Percentiles rank a stretch among this genome's conserved stretches.
phyloP scores from a whole-genome alignment of 2,329 filamentous ascomycete genomes.

The Berkeleyomyces rouxiae region DNA sequence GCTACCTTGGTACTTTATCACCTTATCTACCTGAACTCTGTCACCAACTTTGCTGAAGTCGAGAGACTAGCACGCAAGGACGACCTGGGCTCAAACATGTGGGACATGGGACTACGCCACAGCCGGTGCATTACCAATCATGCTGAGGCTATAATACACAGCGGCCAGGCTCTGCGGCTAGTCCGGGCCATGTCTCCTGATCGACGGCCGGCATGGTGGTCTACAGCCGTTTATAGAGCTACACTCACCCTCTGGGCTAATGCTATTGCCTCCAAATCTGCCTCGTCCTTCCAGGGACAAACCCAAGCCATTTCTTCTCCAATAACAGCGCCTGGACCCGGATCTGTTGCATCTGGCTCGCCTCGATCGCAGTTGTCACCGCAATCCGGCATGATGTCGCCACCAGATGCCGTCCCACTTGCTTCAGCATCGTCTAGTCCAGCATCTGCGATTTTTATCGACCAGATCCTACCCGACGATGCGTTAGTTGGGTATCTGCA shows the following conservation, averaged over 20 bases:
- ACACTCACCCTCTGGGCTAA: conserved; percentile 47
- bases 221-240: conserved; percentile 52
- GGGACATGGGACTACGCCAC: conserved; percentile 37
- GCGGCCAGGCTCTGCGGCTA: conserved; percentile 48
- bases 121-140: conserved; percentile 47
- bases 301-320: background rate
- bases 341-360: background rate
- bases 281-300: background rate
- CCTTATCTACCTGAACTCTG: conserved; percentile 50
- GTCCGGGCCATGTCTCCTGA: conserved; percentile 42
- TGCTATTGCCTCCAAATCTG: conserved; percentile 24
- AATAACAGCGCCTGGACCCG: background rate
- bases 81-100: conserved; percentile 30
- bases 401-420: background rate
- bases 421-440: conserved; percentile 2
- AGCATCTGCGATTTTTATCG: conserved; percentile 21
- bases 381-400: background rate
- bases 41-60: conserved; percentile 50
- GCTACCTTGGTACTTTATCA: conserved; percentile 55
- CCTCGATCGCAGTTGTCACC: conserved; percentile 6
- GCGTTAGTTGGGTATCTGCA: conserved; percentile 23
- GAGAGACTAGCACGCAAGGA: conserved; percentile 49
- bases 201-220: conserved; percentile 52
- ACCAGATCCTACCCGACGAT: conserved; percentile 26
- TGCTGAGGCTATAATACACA: conserved; percentile 49